phyloP scores from a whole-genome alignment of 2,329 filamentous ascomycete species.

The Exophiala bonariae region DNA sequence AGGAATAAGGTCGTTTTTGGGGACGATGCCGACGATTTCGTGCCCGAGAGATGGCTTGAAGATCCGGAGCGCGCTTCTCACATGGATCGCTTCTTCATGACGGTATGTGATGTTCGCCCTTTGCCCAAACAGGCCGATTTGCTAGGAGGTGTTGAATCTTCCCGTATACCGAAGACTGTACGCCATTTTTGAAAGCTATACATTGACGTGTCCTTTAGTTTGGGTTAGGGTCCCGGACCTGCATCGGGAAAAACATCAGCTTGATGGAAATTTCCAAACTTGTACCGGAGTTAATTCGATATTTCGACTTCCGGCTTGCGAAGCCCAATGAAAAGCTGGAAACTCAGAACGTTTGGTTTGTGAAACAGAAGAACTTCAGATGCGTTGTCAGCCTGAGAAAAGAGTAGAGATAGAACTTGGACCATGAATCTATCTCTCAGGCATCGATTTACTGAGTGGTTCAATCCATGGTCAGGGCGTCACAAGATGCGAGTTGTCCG shows the following conservation, averaged over 20 bases:
- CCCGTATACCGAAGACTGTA: no score
- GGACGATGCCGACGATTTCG: conserved; percentile 40
- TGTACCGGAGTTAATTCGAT: conserved; percentile 20
- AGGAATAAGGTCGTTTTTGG: conserved; percentile 48
- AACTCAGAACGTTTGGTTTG: conserved; percentile 17
- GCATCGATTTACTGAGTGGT: no score
- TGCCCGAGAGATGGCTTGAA: conserved; percentile 46
- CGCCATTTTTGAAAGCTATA: no score
- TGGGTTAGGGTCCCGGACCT: conserved; percentile 41
- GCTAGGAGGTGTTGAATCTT: no score
- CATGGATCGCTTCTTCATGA: conserved; percentile 39
- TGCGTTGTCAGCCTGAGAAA: no score
- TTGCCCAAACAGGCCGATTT: no score
- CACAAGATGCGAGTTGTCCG: no score
- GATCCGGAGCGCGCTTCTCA: conserved; percentile 28
- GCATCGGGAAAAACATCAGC: conserved; percentile 25
- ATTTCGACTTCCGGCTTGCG: conserved; percentile 13
- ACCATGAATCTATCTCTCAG: no score
- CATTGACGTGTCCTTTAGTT: conserved; percentile 47
- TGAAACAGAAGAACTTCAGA: conserved; percentile 21
- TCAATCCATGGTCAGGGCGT: no score
- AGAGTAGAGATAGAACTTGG: no score
- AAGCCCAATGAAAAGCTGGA: conserved; percentile 5
- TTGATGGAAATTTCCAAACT: conserved; percentile 28
- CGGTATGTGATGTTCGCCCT: conserved; percentile 25